A percentile compares a stretch with the other conserved stretches of the same genome.
Evolutionary conservation across 768 basidiomycete species (phyloP).

Genomic region (Sarcomyxa edulis): DNA sequence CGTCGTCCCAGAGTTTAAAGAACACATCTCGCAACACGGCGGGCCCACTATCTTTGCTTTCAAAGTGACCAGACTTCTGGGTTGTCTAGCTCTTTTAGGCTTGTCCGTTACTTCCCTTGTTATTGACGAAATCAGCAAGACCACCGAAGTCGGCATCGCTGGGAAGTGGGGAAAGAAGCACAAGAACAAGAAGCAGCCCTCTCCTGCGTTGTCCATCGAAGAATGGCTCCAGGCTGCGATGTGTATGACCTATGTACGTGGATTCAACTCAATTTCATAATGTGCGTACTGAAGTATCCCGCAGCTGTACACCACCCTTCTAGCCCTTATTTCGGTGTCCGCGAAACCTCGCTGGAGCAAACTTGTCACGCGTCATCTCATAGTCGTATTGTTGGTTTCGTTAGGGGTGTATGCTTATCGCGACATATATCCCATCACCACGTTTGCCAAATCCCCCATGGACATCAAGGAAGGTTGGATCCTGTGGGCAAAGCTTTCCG

Average conservation of each 20-base stretch:
- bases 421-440: conserved; percentile 56
- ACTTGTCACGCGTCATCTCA: conserved; percentile 37
- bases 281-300: neutral
- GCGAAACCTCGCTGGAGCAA: conserved; percentile 30
- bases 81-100: conserved; percentile 40
- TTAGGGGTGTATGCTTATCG: conserved; percentile 50
- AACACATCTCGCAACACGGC: conserved; percentile 36
- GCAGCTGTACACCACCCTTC: conserved; percentile 39
- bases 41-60: conserved; percentile 41
- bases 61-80: conserved; percentile 39
- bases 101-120: conserved; percentile 41
- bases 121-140: conserved; percentile 26
- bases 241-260: conserved; percentile 25
- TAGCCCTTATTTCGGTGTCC: conserved; percentile 35
- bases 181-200: too few relatives aligned
- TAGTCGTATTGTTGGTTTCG: conserved; percentile 38
- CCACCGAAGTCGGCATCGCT: too few relatives aligned
- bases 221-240: conserved; percentile 25
- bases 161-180: conserved; percentile 19
- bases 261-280: too few relatives aligned
- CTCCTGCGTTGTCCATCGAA: conserved; percentile 9
- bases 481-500: conserved; percentile 48
- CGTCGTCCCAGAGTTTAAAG: conserved; percentile 25
- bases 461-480: conserved; percentile 41
- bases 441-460: conserved; percentile 42